phyloP scores from a whole-genome alignment of 2,329 filamentous ascomycete genomes.

The Hymenoscyphus repandus region DNA sequence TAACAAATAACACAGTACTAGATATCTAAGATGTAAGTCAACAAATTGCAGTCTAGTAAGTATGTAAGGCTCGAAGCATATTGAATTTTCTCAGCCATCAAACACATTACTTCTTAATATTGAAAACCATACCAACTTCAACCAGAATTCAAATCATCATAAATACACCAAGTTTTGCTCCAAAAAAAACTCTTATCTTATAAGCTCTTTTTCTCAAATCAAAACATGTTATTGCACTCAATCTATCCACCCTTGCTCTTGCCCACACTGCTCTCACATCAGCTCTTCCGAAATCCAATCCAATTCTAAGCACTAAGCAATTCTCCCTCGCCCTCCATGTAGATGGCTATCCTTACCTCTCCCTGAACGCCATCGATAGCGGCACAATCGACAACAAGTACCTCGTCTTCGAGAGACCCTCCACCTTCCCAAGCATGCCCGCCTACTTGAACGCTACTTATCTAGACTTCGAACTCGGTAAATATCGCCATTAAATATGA shows the following conservation, averaged over 20 bases:
- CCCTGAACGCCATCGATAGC: not conserved
- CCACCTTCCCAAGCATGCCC: constrained; percentile 3
- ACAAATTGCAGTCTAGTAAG: too few species aligned
- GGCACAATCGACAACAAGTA: not conserved
- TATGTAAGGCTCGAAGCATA: too few species aligned
- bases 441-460: constrained; percentile 2
- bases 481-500: too few species aligned
- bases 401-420: constrained; percentile 4
- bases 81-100: too few species aligned
- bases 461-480: constrained; percentile 1
- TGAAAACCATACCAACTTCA: too few species aligned
- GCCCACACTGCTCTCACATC: not conserved
- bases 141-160: not conserved
- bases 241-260: not conserved
- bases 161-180: not conserved
- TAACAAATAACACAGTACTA: too few species aligned
- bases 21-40: too few species aligned
- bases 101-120: too few species aligned
- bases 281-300: not conserved
- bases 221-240: not conserved
- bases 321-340: not conserved
- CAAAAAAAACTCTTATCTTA: not conserved
- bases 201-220: not conserved
- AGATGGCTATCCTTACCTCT: not conserved
- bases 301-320: not conserved